Evolutionary conservation across 2,329 filamentous ascomycete genomes (phyloP), one percentile per base, ranked within the genome.

Genomic region (Hypoxylon sp.): DNA sequence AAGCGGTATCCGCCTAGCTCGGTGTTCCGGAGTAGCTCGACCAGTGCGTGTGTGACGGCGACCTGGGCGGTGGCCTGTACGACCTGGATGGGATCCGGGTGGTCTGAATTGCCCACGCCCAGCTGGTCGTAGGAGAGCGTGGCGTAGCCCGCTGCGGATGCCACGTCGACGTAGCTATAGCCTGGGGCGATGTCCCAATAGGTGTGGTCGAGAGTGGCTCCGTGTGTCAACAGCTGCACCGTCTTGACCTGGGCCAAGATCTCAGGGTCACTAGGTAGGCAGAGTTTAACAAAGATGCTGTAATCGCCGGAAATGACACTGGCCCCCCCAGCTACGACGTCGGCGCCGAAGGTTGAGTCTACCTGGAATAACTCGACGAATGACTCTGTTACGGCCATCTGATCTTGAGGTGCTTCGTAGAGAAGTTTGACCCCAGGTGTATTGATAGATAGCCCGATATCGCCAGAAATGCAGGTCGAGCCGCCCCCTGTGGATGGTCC

Each of bases 41-140:
- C 71, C 26, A 81, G 70, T n/a, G 68, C 50, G 59, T 79, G 75
- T 4, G 71, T 70, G 52, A 80, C 74, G 22, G 75, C 76, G 58
- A 77, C 70, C 58, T 81, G 74, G 22, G 79, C 56, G 19, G 73
- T 69, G 6, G 72, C 72, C 66, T 81, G 78, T 24, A 80, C 76
- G 46, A 73, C 70, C 41, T 77, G 70, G 47, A 78, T 68, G 10
- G 76, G 73, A 58, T 80, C 78, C 6, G 78, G 75, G 50, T 78
- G 77, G 46, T 73, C 70, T 22, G 77, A 79, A 7, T 59, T 60
- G 1, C 78, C 79, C 1, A 73, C 72, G 28, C 78, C 79, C 8
- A 81, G 74, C 51, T 79, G 78, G 67, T 81, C 79, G 70, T 80
- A 80, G 56, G 73, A 75, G 71, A 81, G 76, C 1, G 78, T 79